A percentile compares a stretch with the other conserved stretches of the same genome.
These are phyloP conservation scores for Sedum album DNA, from an alignment of 164 flowering plant genomes.

Conservation along the genomic window DNA sequence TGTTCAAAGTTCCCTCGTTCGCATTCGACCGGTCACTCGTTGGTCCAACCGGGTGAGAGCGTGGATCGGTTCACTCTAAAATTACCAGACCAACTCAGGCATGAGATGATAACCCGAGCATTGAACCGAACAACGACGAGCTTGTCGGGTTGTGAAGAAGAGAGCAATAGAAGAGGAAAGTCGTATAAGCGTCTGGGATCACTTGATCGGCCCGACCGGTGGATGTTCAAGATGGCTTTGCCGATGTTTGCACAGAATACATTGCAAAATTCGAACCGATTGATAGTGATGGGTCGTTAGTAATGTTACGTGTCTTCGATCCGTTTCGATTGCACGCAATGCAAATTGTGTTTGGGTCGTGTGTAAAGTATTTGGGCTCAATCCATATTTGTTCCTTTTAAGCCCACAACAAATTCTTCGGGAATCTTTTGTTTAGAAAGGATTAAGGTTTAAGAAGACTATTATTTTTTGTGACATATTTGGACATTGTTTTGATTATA, in stretches of 20 bases:
- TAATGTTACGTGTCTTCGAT: too few species aligned
- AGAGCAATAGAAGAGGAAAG: constrained; percentile 31
- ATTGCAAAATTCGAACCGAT: constrained; percentile 11
- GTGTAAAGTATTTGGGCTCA: too few species aligned
- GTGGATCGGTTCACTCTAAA: constrained; percentile 52
- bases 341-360: too few species aligned
- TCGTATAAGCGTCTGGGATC: constrained; percentile 16
- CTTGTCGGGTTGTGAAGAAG: constrained; percentile 17
- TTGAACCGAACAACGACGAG: constrained; percentile 43
- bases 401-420: too few species aligned
- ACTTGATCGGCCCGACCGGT: constrained; percentile 44
- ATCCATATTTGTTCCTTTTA: too few species aligned
- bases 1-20: constrained; percentile 28
- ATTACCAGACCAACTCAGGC: constrained; percentile 48
- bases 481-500: too few species aligned
- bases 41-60: constrained; percentile 48
- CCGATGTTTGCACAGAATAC: constrained; percentile 34
- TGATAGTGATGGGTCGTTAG: too few species aligned
- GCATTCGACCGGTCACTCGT: constrained; percentile 75
- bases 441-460: too few species aligned
- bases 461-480: too few species aligned
- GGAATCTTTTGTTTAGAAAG: too few species aligned
- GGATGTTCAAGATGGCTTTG: constrained; percentile 41
- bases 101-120: constrained; percentile 21
- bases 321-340: too few species aligned